Evolutionary conservation across 164 flowering plant species (phyloP).

Genomic region (Kalanchoe fedtschenkoi): DNA sequence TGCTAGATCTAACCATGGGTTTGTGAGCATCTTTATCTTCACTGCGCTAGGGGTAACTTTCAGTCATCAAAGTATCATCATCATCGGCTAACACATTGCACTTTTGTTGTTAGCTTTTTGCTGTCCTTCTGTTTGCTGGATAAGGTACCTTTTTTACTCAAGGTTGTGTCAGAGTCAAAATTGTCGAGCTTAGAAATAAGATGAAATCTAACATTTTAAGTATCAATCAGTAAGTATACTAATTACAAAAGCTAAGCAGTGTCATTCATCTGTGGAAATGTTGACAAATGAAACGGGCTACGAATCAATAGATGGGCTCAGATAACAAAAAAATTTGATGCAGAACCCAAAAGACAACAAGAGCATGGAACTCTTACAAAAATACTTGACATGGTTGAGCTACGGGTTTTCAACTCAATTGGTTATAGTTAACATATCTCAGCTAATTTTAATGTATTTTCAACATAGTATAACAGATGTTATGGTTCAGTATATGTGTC

Average conservation of each 20-base stretch:
- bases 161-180: constrained; percentile 43
- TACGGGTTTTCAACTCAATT: not conserved
- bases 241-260: not conserved
- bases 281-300: too few relatives aligned
- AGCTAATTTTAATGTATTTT: too few relatives aligned
- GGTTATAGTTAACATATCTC: not conserved
- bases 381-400: too few relatives aligned
- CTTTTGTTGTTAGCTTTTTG: constrained; percentile 17
- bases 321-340: too few relatives aligned
- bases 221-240: not conserved
- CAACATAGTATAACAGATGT: too few relatives aligned
- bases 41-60: too few relatives aligned
- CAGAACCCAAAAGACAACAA: constrained; percentile 11
- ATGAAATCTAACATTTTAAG: not conserved
- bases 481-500: not conserved
- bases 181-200: constrained; percentile 30
- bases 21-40: too few relatives aligned
- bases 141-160: constrained; percentile 23
- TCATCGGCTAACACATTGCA: constrained; percentile 11
- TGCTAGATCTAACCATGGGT: not conserved
- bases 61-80: constrained; percentile 12
- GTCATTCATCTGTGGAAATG: too few relatives aligned
- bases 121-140: constrained; percentile 18
- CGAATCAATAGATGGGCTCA: too few relatives aligned
- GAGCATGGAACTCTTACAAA: too few relatives aligned